phyloP scores from a whole-genome alignment of 345 rosid species.

The Sonneratia alba region DNA sequence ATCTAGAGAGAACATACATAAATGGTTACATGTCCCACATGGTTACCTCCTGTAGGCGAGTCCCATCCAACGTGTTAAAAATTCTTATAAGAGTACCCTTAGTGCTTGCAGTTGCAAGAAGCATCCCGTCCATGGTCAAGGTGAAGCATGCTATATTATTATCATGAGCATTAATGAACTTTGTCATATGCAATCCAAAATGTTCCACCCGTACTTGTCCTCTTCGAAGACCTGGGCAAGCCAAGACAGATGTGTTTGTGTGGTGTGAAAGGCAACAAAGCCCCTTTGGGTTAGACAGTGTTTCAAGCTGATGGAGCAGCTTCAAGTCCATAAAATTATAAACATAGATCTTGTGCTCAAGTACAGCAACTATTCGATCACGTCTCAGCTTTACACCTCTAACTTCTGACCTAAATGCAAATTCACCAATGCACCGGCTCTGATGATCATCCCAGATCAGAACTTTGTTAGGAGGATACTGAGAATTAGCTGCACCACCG shows the following conservation, averaged over 20 bases:
- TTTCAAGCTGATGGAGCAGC: slow-evolving; percentile 84
- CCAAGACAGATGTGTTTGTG: slow-evolving; percentile 63
- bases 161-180: slow-evolving; percentile 68
- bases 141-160: slow-evolving; percentile 69
- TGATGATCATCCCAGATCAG: slow-evolving; percentile 91
- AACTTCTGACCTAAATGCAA: slow-evolving; percentile 68
- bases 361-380: slow-evolving; percentile 70
- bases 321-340: slow-evolving; percentile 63
- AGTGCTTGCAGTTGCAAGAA: slow-evolving; percentile 87
- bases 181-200: slow-evolving; percentile 68
- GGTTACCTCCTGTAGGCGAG: slow-evolving; percentile 73
- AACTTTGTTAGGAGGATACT: slow-evolving; percentile 73
- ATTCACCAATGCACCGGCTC: slow-evolving; percentile 75
- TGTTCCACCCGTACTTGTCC: slow-evolving; percentile 80
- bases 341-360: slow-evolving; percentile 81
- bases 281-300: slow-evolving; percentile 71
- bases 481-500: slow-evolving; percentile 61
- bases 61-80: slow-evolving; percentile 90
- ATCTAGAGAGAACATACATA: background rate
- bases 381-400: slow-evolving; percentile 68
- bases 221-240: slow-evolving; percentile 74
- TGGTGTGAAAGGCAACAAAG: slow-evolving; percentile 83
- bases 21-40: background rate
- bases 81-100: slow-evolving; percentile 86
- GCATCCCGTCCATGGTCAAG: slow-evolving; percentile 78